A percentile compares a stretch with the other conserved stretches of the same genome.
Evolutionary conservation across 2,329 filamentous ascomycete genomes (phyloP).

Genomic region (Lithohypha guttulata): DNA sequence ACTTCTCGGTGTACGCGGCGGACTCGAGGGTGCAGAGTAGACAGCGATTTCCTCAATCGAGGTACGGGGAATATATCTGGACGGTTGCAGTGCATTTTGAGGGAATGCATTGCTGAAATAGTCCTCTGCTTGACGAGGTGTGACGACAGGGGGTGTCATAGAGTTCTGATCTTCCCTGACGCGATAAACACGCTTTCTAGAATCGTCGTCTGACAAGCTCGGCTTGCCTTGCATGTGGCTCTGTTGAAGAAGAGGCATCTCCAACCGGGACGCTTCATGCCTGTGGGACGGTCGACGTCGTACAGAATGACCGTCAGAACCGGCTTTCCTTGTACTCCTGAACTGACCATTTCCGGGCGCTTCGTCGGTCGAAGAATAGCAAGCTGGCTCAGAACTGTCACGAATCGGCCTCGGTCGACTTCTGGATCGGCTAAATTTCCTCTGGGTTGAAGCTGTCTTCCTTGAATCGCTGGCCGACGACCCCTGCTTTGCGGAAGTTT

Average conservation of each 20-base stretch:
- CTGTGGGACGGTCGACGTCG: constrained; percentile 8
- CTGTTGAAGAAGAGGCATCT: neutral
- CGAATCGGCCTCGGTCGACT: constrained; percentile 4
- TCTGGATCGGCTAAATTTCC: constrained; percentile 1
- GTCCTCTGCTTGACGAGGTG: constrained; percentile 18
- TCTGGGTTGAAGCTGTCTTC: too few species aligned
- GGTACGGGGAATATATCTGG: constrained; percentile 6
- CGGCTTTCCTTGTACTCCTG: constrained; percentile 11
- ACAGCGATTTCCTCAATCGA: constrained; percentile 19
- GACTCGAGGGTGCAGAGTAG: constrained; percentile 22
- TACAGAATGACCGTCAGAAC: constrained; percentile 1
- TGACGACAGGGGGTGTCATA: constrained; percentile 11
- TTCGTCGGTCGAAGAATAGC: constrained; percentile 21
- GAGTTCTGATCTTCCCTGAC: constrained; percentile 5
- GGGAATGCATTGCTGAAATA: constrained; percentile 18
- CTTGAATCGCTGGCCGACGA: too few species aligned
- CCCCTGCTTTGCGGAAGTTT: too few species aligned
- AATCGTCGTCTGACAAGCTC: constrained; percentile 3
- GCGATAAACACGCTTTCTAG: constrained; percentile 7
- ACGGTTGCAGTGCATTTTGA: constrained; percentile 14
- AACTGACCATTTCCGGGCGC: constrained; percentile 5
- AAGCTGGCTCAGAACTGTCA: constrained; percentile 15
- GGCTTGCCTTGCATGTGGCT: neutral
- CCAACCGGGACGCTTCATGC: constrained; percentile 6
- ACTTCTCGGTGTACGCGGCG: constrained; percentile 17